These are phyloP conservation scores for Globisporangium irregulare DNA, from an alignment of 352 stramenopile genomes.

Conservation along the genomic window DNA sequence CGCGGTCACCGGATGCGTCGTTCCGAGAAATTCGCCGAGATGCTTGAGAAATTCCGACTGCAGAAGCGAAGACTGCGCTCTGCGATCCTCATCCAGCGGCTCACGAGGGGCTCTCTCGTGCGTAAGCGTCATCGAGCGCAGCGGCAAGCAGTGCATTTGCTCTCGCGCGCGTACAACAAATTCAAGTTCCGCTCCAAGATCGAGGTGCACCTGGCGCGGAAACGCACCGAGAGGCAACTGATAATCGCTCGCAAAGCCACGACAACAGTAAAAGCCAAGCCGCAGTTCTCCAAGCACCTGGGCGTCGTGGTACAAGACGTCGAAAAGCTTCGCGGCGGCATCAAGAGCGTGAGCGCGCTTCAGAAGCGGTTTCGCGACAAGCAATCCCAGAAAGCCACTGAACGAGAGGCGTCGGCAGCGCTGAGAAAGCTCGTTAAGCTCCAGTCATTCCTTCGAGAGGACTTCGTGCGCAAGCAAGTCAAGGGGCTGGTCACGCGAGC, in stretches of 20 bases:
- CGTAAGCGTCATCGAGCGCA: constrained; percentile 12
- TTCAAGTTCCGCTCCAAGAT: constrained; percentile 19
- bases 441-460: constrained; percentile 49
- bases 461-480: constrained; percentile 32
- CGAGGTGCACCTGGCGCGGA: constrained; percentile 22
- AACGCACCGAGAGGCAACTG: constrained; percentile 17
- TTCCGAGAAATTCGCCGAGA: constrained; percentile 25
- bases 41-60: constrained; percentile 27
- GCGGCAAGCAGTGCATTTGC: constrained; percentile 3
- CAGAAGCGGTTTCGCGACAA: constrained; percentile 7
- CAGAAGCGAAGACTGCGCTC: constrained; percentile 31
- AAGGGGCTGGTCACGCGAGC: constrained; percentile 20
- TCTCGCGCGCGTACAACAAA: constrained; percentile 18
- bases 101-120: constrained; percentile 12
- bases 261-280: not conserved
- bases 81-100: constrained; percentile 26
- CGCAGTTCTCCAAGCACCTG: not conserved
- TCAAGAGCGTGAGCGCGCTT: constrained; percentile 1
- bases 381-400: not conserved
- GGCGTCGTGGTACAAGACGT: not conserved
- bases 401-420: not conserved
- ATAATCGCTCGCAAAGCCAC: constrained; percentile 5
- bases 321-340: constrained; percentile 1
- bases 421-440: constrained; percentile 29
- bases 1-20: constrained; percentile 27